Base-by-base conservation (phyloP, 2,329 filamentous ascomycete genomes). In the Monosporascus sp. region DNA sequence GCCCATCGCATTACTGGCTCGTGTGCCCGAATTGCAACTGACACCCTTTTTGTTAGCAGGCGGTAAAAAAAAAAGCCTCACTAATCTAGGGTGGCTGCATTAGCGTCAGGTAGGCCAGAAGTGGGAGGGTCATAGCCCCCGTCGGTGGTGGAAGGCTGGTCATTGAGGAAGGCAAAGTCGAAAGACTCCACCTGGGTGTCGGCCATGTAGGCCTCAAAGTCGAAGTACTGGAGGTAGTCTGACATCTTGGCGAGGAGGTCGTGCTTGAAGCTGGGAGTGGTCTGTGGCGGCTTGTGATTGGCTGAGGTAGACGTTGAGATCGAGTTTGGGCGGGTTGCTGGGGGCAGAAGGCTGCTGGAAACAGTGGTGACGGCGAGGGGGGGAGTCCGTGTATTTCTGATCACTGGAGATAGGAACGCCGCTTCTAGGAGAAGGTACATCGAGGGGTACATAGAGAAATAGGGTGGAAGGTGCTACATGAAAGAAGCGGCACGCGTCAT, bases 21-120 rank as follows among this genome's bases (percentile, higher is more conserved):
- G n/a, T n/a, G n/a, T n/a, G n/a, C n/a, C n/a, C n/a, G n/a, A n/a
- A n/a, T n/a, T n/a, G n/a, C n/a, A n/a, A n/a, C n/a, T n/a, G n/a
- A 59, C 64, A 66, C 64, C 65, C 64, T 68, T 61, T 65, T 68
- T 67, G 58, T 68, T 65, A 67, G 66, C 61, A 62, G 54, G 3
- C 48, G 44, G 17, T 58, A 64, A 66, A 68, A 65, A 65, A 67
- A 65, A 68, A 65, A 60, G 26, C 15, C 62, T 66, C 59, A 67
- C 65, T 49, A 41, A 55, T 66, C 58, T 50, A 44, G 37, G 26
- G 50, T 11, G 3, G 37, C 48, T 51, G 52, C 54, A 61, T 56
- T 54, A 51, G 54, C 60, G 43, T 52, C 48, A 56, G 54, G 52
- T 49, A 51, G 57, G 22, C 46, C 44, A 50, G 47, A 41, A 49